Evolutionary conservation across 1,284 basidiomycete species (phyloP).

Genomic region (Cutaneotrichosporon sp.): DNA sequence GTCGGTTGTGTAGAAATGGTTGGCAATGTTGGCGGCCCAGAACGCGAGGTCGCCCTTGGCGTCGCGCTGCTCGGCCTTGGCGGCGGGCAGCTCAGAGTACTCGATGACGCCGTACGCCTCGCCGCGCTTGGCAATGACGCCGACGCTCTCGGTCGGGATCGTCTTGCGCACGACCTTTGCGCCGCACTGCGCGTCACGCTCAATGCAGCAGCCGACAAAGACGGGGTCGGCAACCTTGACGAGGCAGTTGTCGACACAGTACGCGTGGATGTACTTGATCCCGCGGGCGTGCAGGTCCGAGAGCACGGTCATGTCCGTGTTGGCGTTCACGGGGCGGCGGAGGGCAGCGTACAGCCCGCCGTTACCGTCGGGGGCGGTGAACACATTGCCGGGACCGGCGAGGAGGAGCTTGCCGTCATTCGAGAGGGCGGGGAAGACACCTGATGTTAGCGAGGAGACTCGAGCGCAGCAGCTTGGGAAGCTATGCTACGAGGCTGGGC

Average conservation of each 20-base stretch:
- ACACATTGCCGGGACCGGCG: conserved; percentile 71
- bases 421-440: conserved; percentile 90
- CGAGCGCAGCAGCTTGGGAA: neutral
- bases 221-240: conserved; percentile 95
- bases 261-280: conserved; percentile 87
- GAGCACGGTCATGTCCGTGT: conserved; percentile 67
- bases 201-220: conserved; percentile 91
- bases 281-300: conserved; percentile 75
- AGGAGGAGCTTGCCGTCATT: conserved; percentile 93
- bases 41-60: conserved; percentile 74
- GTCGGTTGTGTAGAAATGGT: conserved; percentile 92
- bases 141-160: conserved; percentile 84
- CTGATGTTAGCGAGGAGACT: conserved; percentile 55
- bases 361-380: conserved; percentile 96
- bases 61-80: conserved; percentile 77
- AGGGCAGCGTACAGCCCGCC: conserved; percentile 95
- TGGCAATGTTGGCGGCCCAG: conserved; percentile 95
- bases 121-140: conserved; percentile 82
- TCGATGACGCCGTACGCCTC: conserved; percentile 89
- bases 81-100: conserved; percentile 91
- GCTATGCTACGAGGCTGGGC: neutral
- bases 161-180: conserved; percentile 96
- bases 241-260: conserved; percentile 99
- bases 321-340: conserved; percentile 68
- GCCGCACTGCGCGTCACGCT: conserved; percentile 80